Base-by-base conservation (phyloP, 1,284 basidiomycete genomes). In the Sporisorium exsertum region DNA sequence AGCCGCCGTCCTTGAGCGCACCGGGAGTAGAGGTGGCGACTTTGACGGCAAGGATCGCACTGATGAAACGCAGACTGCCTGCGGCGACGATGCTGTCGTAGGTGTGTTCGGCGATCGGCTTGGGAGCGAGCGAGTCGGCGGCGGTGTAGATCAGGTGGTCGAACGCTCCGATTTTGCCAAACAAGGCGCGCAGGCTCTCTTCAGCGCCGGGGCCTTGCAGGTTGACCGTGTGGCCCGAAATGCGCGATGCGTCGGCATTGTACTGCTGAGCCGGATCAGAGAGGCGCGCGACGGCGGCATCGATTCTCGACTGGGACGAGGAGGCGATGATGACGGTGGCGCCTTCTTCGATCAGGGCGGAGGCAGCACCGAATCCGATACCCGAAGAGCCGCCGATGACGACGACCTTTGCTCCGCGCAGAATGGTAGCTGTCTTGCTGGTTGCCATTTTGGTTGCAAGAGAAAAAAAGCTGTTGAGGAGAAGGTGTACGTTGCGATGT, bases 131-230 rank as follows among this genome's bases (percentile, higher is more conserved):
- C 1, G 49, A 15, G 20, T 76, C 75, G 15, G 72, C 78, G 2
- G 78, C 72, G 4, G 78, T 68, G 64, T 73, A 62, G 56, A 78
- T 61, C 3, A 80, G 42, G 24, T 74, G 67, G 16, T 80, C 73
- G 20, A 80, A 63, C 5, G 55, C 12, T 16, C 78, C 78, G 12
- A 76, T 43, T n/a, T 71, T 46, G 37, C 24, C 9, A 22, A 78
- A 78, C 7, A 78, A 67, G 8, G 40, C 32, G 29, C 58, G n/a
- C 9, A 76, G 56, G 1, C 43, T 53, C 8, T 24, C 20, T 47
- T 78, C 72, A 3, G 53, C 67, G 0, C 24, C 40, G n/a, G 56
- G 5, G 9, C 78, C 72, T 2, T 52, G 45, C 3, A 80, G 68
- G 56, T 78, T 64, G 59, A 72, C 37, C 2, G 67, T 20, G 33